Base-by-base conservation (phyloP, 495 filamentous ascomycete species). In the Cercophora sp. region DNA sequence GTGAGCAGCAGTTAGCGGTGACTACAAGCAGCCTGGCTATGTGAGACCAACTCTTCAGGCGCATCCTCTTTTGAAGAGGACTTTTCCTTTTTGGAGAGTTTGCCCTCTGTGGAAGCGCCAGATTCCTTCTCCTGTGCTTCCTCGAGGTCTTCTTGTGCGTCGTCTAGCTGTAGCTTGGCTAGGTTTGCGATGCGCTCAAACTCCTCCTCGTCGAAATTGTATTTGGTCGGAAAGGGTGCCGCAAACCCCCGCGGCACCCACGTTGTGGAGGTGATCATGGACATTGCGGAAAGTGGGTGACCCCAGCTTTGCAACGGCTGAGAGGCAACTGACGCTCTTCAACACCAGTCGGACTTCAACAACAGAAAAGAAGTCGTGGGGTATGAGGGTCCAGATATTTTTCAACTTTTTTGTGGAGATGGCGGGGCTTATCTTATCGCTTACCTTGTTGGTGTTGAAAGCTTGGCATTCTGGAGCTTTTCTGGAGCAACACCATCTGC, bases 201-300 rank as follows among this genome's bases (percentile, higher is more conserved):
- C 64, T 99, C 93, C 52, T 85, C 84, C 70, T 99, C 93, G 65
- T 96, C 85, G 58, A 97, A 89, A 26, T 87, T 84, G 67, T 93
- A 93, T 70, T 89, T 93, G 4, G 79, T 84, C 1, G 93, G 93
- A 60, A 96, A 95, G 53, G 86, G 85, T 43, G 93, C 91, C 26
- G 94, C 89, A 70, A 91, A 89, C 36, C 94, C 94, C 15, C 91
- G 87, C 52, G 89, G 90, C 60, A 97, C 92, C 93, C 93, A 99
- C 4, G 86, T 69, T 1, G 91, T 88, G 29, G 89, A 87, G 18
- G 94, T 97, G 51, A 99, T 95, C 92, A 96, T 97, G 26, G 77
- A 79, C 56, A 73, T 70, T 49, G 59, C 70, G 35, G 43, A 20
- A n/a, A n/a, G n/a, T n/a, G n/a, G n/a, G n/a, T n/a, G n/a, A n/a